Base-by-base conservation (phyloP, 805 yeast species). In the Teunomyces cretensis region DNA sequence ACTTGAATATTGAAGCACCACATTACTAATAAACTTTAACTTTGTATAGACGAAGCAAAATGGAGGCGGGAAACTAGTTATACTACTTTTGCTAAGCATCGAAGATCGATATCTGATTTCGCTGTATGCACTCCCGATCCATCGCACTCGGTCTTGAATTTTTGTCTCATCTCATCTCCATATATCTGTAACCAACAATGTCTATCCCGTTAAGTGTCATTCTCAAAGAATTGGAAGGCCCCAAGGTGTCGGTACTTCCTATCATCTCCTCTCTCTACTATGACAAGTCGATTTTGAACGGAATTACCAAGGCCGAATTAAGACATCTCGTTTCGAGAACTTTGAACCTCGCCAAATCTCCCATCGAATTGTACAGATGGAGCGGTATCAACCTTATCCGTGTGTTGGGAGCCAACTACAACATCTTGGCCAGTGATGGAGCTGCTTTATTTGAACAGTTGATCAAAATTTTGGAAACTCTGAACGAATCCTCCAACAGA, bases 371-470 rank as follows among this genome's bases (percentile, higher is more conserved):
- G 39, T 61, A 65, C 39, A 70, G 78, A 44, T 83, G 88, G 87
- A 72, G 79, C 50, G 88, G 85, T 5, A 72, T 81, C 30, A 80
- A 78, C 52, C 51, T 81, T 6, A 68, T 75, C 9, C 64, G 68
- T 32, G 80, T 81, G 0, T 57, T 82, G 40, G 63, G 48, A 15
- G 64, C 60, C 45, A 57, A 73, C 44, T 67, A 65, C 38, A 55
- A 63, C 5, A 52, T 74, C 5, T 56, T 78, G 38, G 68, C 79
- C 12, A 53, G 54, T 27, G 72, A 75, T 41, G 80, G 81, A 2
- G 53, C 56, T 4, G 60, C 59, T 17, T 62, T 76, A 37, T 54
- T 79, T 33, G 58, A 57, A 33, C 69, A 68, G 32, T 59, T 79
- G 27, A 51, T 76, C 41, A 75, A 75, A 47, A 60, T 71, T 14